These are phyloP conservation scores for Umbilicaria muhlenbergii DNA, from an alignment of 495 filamentous ascomycete species.

Conservation along the genomic window DNA sequence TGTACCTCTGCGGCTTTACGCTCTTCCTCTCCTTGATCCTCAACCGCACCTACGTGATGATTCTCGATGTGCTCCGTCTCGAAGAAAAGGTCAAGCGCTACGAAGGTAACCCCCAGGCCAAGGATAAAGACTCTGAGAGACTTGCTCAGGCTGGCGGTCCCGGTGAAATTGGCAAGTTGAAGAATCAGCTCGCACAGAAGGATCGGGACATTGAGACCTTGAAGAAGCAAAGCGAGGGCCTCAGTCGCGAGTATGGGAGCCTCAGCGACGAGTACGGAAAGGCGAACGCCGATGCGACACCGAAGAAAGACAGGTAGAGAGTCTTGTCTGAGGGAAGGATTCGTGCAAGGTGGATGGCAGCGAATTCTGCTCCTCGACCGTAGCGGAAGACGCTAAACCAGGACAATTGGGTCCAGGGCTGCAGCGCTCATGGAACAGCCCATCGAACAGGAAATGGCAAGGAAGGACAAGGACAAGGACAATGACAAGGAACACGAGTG, in stretches of 20 bases:
- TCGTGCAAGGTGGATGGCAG: too few species aligned
- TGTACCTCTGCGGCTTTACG: conserved; percentile 99
- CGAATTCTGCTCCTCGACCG: too few species aligned
- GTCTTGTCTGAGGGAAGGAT: neutral
- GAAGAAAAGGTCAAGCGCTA: conserved; percentile 83
- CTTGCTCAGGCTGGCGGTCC: conserved; percentile 49
- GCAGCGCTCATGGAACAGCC: too few species aligned
- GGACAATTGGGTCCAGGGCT: too few species aligned
- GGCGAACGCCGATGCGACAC: conserved; percentile 31
- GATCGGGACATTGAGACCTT: conserved; percentile 63
- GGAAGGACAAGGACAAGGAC: too few species aligned
- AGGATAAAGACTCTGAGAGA: conserved; percentile 52
- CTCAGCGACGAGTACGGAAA: conserved; percentile 64
- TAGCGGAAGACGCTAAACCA: too few species aligned
- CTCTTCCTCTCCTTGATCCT: conserved; percentile 97
- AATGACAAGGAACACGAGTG: too few species aligned
- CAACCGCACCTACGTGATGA: conserved; percentile 97
- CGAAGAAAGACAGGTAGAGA: conserved; percentile 57
- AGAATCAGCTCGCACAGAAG: conserved; percentile 54
- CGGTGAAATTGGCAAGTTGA: conserved; percentile 59
- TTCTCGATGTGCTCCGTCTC: conserved; percentile 81
- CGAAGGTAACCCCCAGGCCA: conserved; percentile 58
- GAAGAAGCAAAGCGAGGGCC: conserved; percentile 69
- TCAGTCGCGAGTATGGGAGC: conserved; percentile 65
- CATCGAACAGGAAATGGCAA: too few species aligned